Base-by-base conservation (phyloP, 2,329 filamentous ascomycete species). In the Ampelomyces quisqualis region DNA sequence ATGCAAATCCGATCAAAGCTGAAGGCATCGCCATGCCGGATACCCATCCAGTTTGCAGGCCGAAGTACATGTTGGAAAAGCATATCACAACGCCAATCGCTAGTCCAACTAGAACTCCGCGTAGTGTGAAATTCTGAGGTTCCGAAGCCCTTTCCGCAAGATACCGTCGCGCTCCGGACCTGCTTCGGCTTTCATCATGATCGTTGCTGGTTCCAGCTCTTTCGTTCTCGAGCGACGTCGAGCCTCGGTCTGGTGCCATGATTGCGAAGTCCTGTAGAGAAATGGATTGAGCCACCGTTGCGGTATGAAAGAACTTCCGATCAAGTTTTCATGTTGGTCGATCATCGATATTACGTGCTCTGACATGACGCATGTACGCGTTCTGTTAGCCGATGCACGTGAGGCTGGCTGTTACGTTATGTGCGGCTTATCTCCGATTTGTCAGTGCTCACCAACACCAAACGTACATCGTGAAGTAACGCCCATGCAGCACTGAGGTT, bases 21-120 rank as follows among this genome's bases (percentile, higher is more conserved):
- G 90, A 88, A 0, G 93, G 93, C 90, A 98, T 96, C 11, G 89
- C 88, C 93, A 98, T 97, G 54, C 88, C 88, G 59, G 84, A 81
- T 24, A 88, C 80, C 84, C 84, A 87, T 51, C 84, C 84, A 19
- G 88, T 94, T 71, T 97, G 93, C 21, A 98, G 76, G n/a, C 93
- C 93, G 66, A 98, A 98, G 69, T 97, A 98, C 76, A 94, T 96
- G 65, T 98, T 98, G 37, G 88, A 94, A 67, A 95, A 95, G 64
- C 88, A 93, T 60, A 97, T 95, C 40, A 97, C 76, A 4, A 93
- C 81, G 27, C 93, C 93, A 49, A 98, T 93, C 3, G 80, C 73
- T 5, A 95, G 75, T 11, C 93, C 93, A 19, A 88, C 88, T 4
- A 82, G 64, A 26, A 97, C 77, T 35, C 89, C 89, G 40, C 93